Evolutionary conservation across 2,329 filamentous ascomycete genomes (phyloP).

Genomic region (Colletotrichum gigasporum): DNA sequence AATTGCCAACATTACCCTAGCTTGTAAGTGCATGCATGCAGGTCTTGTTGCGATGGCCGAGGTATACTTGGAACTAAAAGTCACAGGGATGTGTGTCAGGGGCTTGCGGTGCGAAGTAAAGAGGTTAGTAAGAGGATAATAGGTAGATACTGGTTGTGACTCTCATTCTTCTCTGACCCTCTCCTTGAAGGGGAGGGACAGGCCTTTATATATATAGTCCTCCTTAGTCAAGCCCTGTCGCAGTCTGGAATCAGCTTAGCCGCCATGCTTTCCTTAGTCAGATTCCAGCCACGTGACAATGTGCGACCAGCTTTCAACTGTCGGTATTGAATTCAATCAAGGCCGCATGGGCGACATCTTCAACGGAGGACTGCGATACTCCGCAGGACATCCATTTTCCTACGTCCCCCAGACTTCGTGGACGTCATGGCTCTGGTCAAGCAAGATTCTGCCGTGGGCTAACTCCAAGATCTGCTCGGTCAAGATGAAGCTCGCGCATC

Average conservation of each 20-base stretch:
- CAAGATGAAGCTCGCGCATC: slow-evolving; percentile 17
- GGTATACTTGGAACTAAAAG: background rate
- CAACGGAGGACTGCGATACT: background rate
- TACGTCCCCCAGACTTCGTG: background rate
- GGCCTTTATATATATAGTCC: too few relatives aligned
- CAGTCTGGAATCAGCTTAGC: too few relatives aligned
- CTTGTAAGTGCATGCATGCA: slow-evolving; percentile 41
- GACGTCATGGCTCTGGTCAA: background rate
- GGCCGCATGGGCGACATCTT: background rate
- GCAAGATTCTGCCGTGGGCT: background rate
- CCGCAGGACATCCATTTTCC: background rate
- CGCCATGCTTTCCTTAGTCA: too few relatives aligned
- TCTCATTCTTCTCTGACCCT: too few relatives aligned
- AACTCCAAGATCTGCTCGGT: slow-evolving; percentile 2
- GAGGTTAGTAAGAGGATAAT: too few relatives aligned
- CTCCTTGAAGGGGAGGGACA: too few relatives aligned
- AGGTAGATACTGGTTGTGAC: too few relatives aligned
- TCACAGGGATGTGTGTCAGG: slow-evolving; percentile 64
- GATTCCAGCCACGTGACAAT: too few relatives aligned
- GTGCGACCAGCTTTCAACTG: slow-evolving; percentile 60
- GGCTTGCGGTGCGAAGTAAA: too few relatives aligned
- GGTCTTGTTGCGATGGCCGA: background rate
- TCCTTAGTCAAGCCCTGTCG: too few relatives aligned
- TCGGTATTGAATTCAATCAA: slow-evolving; percentile 59
- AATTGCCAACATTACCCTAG: slow-evolving; percentile 47